Base-by-base conservation (phyloP, 495 filamentous ascomycete genomes). In the Aspergillus conjunctus region DNA sequence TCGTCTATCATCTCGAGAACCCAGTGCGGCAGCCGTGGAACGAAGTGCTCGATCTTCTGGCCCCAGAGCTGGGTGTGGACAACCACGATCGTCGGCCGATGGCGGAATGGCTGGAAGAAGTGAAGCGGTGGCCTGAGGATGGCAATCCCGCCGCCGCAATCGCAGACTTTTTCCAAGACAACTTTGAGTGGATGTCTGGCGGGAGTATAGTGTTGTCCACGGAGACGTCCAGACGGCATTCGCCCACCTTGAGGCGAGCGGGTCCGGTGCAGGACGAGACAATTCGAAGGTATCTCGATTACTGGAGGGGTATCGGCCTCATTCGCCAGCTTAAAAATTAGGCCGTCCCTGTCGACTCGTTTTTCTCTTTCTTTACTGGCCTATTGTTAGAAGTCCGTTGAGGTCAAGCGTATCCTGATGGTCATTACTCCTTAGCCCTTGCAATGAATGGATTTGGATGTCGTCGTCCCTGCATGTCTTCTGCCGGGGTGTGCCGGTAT, bases 1-100 rank as follows among this genome's bases (percentile, higher is more conserved):
- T 31, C 5, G 17, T 59, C 21, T 53, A 59, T 26, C 57, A 59
- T 30, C 2, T 59, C 3, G 57, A 59, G 20, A 59, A 59, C 50
- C 57, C 57, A 12, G 18, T 46, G 9, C 57, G 57, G 2, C 57
- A 59, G 31, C 31, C 49, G 1, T 59, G 57, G 57, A 14, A 46
- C 14, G 49, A 59, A 1, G 7, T 53, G 34, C 21, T 48, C 1
- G 6, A 20, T 0, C 21, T 48, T 7, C 20, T 59, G 15, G 37
- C 50, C 8, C 20, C 7, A 4, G 57, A 21, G 2, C 30, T 54
- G 1, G 26, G 21, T 5, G 33, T 59, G 15, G 7, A 12, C 2
- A 17, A 33, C n/a, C 14, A 12, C 5, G 18, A 46, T 46, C 15
- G 15, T 17, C 15, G 51, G 6, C 48, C 56, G 8, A 3, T 51